Evolutionary conservation across 768 basidiomycete species (phyloP).

Genomic region (Termitomyces sp.): DNA sequence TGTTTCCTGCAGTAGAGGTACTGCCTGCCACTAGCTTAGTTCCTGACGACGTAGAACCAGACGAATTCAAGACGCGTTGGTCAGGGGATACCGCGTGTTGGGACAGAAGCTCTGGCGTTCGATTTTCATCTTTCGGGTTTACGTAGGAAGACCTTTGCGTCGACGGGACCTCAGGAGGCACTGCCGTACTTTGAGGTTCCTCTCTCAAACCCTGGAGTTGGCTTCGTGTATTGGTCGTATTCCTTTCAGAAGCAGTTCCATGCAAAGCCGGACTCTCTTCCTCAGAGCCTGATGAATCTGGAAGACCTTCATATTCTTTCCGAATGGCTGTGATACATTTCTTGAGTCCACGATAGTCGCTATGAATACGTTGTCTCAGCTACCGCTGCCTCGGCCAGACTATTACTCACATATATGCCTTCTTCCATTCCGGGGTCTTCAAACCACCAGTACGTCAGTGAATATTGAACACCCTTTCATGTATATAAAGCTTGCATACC

Average conservation of each 20-base stretch:
- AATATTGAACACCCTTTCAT: background rate
- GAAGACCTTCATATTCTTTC: constrained; percentile 24
- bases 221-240: background rate
- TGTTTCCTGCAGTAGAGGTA: background rate
- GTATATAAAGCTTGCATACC: background rate
- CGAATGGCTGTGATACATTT: constrained; percentile 55
- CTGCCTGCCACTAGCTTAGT: background rate
- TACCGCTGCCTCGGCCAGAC: background rate
- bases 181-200: background rate
- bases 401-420: constrained; percentile 53
- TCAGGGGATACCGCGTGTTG: background rate
- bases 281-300: constrained; percentile 16
- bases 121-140: background rate
- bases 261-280: background rate
- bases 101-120: background rate
- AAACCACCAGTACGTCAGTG: background rate
- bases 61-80: background rate
- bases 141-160: background rate
- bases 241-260: background rate
- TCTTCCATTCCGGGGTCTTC: constrained; percentile 73
- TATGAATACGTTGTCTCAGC: constrained; percentile 19
- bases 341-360: constrained; percentile 71
- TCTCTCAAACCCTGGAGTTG: background rate
- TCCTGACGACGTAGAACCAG: background rate
- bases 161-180: background rate